Evolutionary conservation across 768 basidiomycete genomes (phyloP).

Genomic region (Trametes sanguinea): DNA sequence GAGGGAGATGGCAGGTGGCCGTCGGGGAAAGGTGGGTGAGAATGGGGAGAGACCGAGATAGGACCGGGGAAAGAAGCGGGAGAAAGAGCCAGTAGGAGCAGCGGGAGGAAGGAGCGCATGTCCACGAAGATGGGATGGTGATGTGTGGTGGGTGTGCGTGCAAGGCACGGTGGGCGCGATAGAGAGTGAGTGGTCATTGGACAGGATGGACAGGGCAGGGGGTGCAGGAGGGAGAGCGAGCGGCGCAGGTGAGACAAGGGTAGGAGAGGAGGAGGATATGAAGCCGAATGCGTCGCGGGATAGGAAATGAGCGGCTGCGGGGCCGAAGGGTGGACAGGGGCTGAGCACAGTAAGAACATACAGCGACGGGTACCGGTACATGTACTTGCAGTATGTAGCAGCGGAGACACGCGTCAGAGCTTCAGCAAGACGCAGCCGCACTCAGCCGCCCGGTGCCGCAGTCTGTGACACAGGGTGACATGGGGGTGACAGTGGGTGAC

Average conservation of each 20-base stretch:
- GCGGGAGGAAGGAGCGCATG: not conserved
- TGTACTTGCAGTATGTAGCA: too few relatives aligned
- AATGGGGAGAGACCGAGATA: conserved; percentile 5
- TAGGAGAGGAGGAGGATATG: too few relatives aligned
- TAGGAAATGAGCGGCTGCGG: too few relatives aligned
- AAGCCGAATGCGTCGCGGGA: too few relatives aligned
- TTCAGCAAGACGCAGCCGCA: too few relatives aligned
- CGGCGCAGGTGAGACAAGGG: too few relatives aligned
- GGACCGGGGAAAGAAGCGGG: conserved; percentile 2
- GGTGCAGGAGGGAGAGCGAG: not conserved
- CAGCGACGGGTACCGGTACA: too few relatives aligned
- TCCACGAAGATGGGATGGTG: conserved; percentile 6
- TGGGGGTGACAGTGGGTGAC: conserved; percentile 6
- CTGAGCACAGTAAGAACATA: not conserved
- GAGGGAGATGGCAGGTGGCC: conserved; percentile 9
- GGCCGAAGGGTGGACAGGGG: not conserved
- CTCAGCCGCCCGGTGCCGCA: conserved; percentile 4
- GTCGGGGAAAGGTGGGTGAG: conserved; percentile 5
- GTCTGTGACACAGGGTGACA: conserved; percentile 7
- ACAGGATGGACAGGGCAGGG: not conserved
- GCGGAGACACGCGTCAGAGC: too few relatives aligned
- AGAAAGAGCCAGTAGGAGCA: conserved; percentile 6
- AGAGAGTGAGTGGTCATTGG: not conserved
- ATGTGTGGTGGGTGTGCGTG: conserved; percentile 4
- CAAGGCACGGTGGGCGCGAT: conserved; percentile 10